Evolutionary conservation across 2,329 filamentous ascomycete species (phyloP).

Genomic region (Emmonsiellopsis sp.): DNA sequence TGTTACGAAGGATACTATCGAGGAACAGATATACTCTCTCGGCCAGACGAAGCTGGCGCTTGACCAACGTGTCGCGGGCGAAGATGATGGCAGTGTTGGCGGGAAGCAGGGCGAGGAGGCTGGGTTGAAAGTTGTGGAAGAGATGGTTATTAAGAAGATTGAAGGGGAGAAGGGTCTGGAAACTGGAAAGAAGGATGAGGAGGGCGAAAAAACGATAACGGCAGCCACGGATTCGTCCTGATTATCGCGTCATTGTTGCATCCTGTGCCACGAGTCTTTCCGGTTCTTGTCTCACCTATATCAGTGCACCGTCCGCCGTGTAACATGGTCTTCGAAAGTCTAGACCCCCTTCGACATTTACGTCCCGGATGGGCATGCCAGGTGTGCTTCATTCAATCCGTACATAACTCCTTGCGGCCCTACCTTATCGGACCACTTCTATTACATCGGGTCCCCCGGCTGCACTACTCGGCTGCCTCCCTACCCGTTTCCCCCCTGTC

Average conservation of each 20-base stretch:
- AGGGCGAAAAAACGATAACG: background rate
- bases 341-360: too few relatives aligned
- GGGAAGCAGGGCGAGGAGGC: constrained; percentile 40
- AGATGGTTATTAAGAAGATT: constrained; percentile 39
- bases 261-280: background rate
- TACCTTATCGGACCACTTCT: too few relatives aligned
- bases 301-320: too few relatives aligned
- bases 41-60: constrained; percentile 89
- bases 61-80: constrained; percentile 62
- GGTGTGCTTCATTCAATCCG: too few relatives aligned
- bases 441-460: too few relatives aligned
- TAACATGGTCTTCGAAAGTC: too few relatives aligned
- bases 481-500: too few relatives aligned
- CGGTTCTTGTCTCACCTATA: too few relatives aligned
- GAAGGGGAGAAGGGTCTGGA: constrained; percentile 6
- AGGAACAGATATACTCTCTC: constrained; percentile 85
- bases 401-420: too few relatives aligned
- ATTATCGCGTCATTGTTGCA: background rate
- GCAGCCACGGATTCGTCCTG: background rate
- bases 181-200: constrained; percentile 7
- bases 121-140: constrained; percentile 40
- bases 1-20: constrained; percentile 71
- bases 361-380: too few relatives aligned
- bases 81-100: constrained; percentile 44
- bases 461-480: too few relatives aligned